These are phyloP conservation scores for Prunus davidiana DNA, from an alignment of 306 rosid species.

Conservation along the genomic window DNA sequence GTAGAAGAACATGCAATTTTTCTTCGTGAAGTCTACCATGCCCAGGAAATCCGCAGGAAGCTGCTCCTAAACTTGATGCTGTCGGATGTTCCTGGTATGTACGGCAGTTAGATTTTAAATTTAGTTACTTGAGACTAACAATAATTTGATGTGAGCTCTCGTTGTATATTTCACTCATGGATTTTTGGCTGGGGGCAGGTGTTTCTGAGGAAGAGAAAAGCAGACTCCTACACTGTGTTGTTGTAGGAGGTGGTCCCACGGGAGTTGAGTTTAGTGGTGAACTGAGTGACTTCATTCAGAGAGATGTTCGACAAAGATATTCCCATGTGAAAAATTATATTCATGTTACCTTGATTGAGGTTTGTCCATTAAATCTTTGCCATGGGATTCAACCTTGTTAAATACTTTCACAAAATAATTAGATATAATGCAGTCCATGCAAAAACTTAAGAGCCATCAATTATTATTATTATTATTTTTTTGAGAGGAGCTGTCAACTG, in stretches of 20 bases:
- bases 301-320: slow-evolving; percentile 83
- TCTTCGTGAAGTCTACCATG: slow-evolving; percentile 93
- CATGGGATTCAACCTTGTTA: neutral
- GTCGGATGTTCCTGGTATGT: slow-evolving; percentile 83
- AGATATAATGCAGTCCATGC: neutral
- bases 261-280: slow-evolving; percentile 99
- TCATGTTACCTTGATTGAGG: slow-evolving; percentile 93
- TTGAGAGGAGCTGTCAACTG: neutral
- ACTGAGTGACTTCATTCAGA: slow-evolving; percentile 88
- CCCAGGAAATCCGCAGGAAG: slow-evolving; percentile 96
- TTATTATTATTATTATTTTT: no score
- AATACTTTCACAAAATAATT: neutral
- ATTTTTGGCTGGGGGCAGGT: slow-evolving; percentile 52
- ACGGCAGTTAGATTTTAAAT: slow-evolving; percentile 1
- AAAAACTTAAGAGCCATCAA: neutral
- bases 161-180: slow-evolving; percentile 3
- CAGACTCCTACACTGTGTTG: slow-evolving; percentile 89
- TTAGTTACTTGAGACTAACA: neutral
- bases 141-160: slow-evolving; percentile 10
- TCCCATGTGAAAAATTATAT: slow-evolving; percentile 85
- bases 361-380: slow-evolving; percentile 26
- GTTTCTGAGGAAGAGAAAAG: slow-evolving; percentile 66
- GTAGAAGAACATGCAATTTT: slow-evolving; percentile 81
- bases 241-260: slow-evolving; percentile 98
- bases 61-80: slow-evolving; percentile 85